Base-by-base conservation (phyloP, 2,329 filamentous ascomycete genomes). In the Macrophomina pseudophaseolina region DNA sequence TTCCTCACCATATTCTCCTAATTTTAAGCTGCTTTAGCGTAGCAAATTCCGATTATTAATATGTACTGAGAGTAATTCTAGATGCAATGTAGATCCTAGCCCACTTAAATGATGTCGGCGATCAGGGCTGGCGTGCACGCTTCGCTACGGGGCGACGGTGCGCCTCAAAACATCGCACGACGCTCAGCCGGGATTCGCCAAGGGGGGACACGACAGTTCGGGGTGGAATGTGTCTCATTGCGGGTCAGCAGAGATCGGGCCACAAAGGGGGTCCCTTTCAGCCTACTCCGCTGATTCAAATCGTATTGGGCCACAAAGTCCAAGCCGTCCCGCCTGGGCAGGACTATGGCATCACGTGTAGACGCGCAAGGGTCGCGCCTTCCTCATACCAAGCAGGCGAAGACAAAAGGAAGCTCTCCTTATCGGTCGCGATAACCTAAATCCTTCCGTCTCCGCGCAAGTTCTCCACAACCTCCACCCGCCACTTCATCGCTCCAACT, bases 71-170 rank as follows among this genome's bases (percentile, higher is more conserved):
- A 5, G 48, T 30, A 51, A 23, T 44, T n/a, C 32, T 35, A 48
- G 49, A 44, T 42, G 60, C 48, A 64, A 64, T 53, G 60, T 40
- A 35, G 60, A 64, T 64, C 60, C 16, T 18, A 32, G 33, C 49
- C 60, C 60, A 64, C 60, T 64, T 64, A 53, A 64, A 52, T 64
- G 60, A 64, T 44, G 35, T 42, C 35, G 48, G 60, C 46, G 60
- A 64, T 64, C 60, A 64, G 60, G 60, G 60, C 28, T 38, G 38
- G 38, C 54, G 40, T 59, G 54, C 54, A 53, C 23, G 60, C 60
- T 53, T 64, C 60, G 33, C 44, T 49, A 49, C 58, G 32, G 32
- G 18, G 58, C 32, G 44, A 32, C 58, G 58, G 58, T 30, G 58
- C 58, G 58, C 58, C 58, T 48, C 58, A 62, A 60, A 62, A 62